Base-by-base conservation (phyloP, 2,329 filamentous ascomycete species). In the Apiospora aurea region DNA sequence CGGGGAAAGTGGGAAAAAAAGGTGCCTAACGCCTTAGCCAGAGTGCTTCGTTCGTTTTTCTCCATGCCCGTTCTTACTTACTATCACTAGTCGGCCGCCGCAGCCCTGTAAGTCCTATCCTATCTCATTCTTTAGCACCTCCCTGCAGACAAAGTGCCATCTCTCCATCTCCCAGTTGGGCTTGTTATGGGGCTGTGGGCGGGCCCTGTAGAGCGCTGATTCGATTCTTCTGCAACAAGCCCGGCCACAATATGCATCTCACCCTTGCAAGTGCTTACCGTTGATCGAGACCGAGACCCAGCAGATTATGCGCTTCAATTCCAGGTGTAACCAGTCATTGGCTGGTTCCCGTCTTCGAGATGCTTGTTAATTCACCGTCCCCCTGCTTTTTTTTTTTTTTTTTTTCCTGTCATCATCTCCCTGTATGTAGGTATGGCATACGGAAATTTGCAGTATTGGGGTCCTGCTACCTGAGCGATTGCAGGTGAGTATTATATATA, bases 191-290 rank as follows among this genome's bases (percentile, higher is more conserved):
- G 57, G 57, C 57, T 13, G 53, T 21, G 57, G 57, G 57, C 11
- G 57, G 2, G 29, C 53, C 57, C 10, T 43, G 21, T 38, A 38
- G 34, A n/a, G 34, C 34, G 57, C 57, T 64, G 57, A 64, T 64
- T 41, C 21, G 57, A 41, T 41, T 41, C 57, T 41, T n/a, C 34
- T 41, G 57, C 34, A 21, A 18, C 34, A 41, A 18, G n/a, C 21
- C 34, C 3, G 53, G 57, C 57, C 57, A 41, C 57, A 64, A 41
- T 24, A 64, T n/a, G 57, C 34, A 41, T 13, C 14, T 18, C 7
- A 41, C 57, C 57, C 57, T 34, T 64, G 57, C 57, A 64, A 64
- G 57, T 64, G 57, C 57, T 64, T 64, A 64, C 57, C 57, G 34
- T 41, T 38, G 57, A 41, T 64, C 57, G n/a, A 41, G 18, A 64